These are phyloP conservation scores for Penicillium nucicola DNA, from an alignment of 495 filamentous ascomycete species.

Conservation along the genomic window DNA sequence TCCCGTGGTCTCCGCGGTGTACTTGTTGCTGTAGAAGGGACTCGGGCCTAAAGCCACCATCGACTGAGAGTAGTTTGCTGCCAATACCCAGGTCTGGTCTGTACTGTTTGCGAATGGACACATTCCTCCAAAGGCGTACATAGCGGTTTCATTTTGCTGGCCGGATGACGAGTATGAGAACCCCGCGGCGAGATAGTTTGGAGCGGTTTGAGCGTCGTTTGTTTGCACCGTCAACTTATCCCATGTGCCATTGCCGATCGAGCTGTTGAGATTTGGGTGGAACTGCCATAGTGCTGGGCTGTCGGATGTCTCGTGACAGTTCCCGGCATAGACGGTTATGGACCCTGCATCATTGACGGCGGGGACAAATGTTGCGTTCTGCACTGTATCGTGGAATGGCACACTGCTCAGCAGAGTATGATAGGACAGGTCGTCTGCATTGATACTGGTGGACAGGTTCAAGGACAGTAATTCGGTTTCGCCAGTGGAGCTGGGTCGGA, in stretches of 20 bases:
- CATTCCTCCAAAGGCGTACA: constrained; percentile 87
- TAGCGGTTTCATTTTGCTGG: constrained; percentile 43
- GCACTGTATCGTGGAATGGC: constrained; percentile 57
- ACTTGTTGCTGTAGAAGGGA: constrained; percentile 20
- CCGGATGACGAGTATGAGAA: constrained; percentile 65
- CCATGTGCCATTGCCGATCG: constrained; percentile 58
- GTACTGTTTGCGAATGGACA: constrained; percentile 56
- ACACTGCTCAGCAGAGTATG: constrained; percentile 57
- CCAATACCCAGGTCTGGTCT: constrained; percentile 52
- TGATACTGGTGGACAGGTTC: constrained; percentile 57
- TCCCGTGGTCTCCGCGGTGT: constrained; percentile 37
- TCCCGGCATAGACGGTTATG: constrained; percentile 66
- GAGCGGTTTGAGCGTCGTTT: constrained; percentile 33
- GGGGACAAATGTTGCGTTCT: constrained; percentile 55
- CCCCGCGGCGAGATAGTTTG: constrained; percentile 64
- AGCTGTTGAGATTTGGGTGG: constrained; percentile 32
- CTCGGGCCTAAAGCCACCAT: constrained; percentile 56
- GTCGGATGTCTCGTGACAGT: constrained; percentile 51
- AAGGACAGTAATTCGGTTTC: constrained; percentile 56
- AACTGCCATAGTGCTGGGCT: constrained; percentile 55
- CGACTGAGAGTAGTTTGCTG: constrained; percentile 71
- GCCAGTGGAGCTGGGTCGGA: constrained; percentile 44
- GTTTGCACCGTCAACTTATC: constrained; percentile 23
- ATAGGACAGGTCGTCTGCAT: constrained; percentile 48
- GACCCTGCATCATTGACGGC: constrained; percentile 61